These are phyloP conservation scores for Neltuma alba DNA, from an alignment of 306 rosid species.

Conservation along the genomic window DNA sequence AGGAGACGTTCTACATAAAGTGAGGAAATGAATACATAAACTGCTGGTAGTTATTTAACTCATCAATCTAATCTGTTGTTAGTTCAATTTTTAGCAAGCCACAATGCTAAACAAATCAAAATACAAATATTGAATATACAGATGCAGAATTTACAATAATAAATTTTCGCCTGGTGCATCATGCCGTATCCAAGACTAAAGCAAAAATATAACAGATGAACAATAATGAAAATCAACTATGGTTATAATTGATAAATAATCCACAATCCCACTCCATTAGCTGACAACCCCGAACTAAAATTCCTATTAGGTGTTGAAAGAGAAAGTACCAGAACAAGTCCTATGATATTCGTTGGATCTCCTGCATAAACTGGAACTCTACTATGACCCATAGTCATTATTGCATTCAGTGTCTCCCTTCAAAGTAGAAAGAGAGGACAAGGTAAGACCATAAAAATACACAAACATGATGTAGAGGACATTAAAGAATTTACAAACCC, in stretches of 20 bases:
- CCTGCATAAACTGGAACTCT: slow-evolving; percentile 93
- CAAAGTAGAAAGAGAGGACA: slow-evolving; percentile 30
- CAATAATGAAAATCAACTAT: slow-evolving; percentile 2
- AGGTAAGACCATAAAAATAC: slow-evolving; percentile 36
- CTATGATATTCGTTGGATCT: slow-evolving; percentile 74
- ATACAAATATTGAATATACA: not conserved
- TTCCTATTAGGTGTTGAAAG: slow-evolving; percentile 3
- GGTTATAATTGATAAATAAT: slow-evolving; percentile 1
- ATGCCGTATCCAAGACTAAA: slow-evolving; percentile 9
- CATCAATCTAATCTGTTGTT: not conserved
- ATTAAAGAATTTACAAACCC: slow-evolving; percentile 57
- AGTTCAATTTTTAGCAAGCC: slow-evolving; percentile 2
- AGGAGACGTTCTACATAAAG: not conserved
- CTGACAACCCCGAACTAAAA: not conserved
- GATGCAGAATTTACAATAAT: not conserved
- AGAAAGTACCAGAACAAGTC: slow-evolving; percentile 89
- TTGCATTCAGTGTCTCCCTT: slow-evolving; percentile 85
- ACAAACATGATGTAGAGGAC: slow-evolving; percentile 33
- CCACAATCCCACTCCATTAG: slow-evolving; percentile 18
- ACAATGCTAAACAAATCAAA: not conserved
- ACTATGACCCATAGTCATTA: slow-evolving; percentile 94
- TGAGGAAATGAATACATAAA: not conserved
- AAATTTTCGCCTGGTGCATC: slow-evolving; percentile 15
- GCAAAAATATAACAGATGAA: slow-evolving; percentile 9
- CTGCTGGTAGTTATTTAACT: not conserved